These are phyloP conservation scores for Hanseniaspora vineae DNA, from an alignment of 805 yeast species.

Conservation along the genomic window DNA sequence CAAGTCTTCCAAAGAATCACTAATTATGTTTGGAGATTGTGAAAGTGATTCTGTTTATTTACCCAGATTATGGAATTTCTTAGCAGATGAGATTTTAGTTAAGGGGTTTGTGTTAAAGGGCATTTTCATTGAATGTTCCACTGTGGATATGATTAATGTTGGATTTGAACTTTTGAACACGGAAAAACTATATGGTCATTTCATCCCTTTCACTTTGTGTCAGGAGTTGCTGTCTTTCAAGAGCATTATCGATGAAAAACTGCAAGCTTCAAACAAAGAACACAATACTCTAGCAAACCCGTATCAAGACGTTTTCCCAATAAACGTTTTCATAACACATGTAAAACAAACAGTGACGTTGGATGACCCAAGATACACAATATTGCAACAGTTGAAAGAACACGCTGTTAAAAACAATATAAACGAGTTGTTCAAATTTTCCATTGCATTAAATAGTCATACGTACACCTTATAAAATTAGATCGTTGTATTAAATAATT, in stretches of 20 bases:
- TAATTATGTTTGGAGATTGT: slow-evolving; percentile 73
- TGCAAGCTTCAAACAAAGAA: neutral
- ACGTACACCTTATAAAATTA: slow-evolving; percentile 1
- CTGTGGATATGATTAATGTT: slow-evolving; percentile 28
- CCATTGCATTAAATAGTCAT: slow-evolving; percentile 2
- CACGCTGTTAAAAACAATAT: neutral
- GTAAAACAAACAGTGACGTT: slow-evolving; percentile 1
- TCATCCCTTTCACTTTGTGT: slow-evolving; percentile 54
- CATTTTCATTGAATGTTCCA: slow-evolving; percentile 71
- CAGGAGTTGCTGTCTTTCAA: slow-evolving; percentile 34
- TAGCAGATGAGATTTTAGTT: slow-evolving; percentile 27
- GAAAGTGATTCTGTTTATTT: slow-evolving; percentile 44
- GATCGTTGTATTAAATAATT: neutral
- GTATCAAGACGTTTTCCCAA: too few relatives aligned
- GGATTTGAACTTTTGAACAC: slow-evolving; percentile 6
- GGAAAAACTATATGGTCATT: slow-evolving; percentile 61
- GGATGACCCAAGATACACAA: slow-evolving; percentile 1
- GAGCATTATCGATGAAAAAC: slow-evolving; percentile 5
- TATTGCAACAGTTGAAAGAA: neutral
- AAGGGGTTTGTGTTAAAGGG: slow-evolving; percentile 34
- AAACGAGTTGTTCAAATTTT: neutral
- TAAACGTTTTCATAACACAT: slow-evolving; percentile 14
- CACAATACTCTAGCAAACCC: too few relatives aligned
- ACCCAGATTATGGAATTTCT: slow-evolving; percentile 39
- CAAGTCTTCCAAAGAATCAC: slow-evolving; percentile 18